Evolutionary conservation across 2,329 filamentous ascomycete genomes (phyloP), one percentile per base, ranked within the genome.

Genomic region (Madurella mycetomatis): DNA sequence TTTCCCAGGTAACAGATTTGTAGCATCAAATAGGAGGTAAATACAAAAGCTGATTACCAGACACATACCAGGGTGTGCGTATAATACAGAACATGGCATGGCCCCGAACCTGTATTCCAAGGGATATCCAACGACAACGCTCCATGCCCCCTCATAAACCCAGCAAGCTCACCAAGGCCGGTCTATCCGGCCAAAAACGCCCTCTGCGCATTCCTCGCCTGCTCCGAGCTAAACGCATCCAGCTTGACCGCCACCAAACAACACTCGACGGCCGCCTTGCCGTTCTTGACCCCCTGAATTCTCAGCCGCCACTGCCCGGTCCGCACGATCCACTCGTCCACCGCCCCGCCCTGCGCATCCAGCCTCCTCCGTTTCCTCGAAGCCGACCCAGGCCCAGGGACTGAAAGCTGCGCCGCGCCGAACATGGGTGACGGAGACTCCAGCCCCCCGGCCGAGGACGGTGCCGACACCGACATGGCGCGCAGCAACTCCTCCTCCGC

Each of bases 201-300:
- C 58, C 87, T 79, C 48, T 75, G 69, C 47, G 71, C 72, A 72
- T 95, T 95, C 59, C 88, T 79, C 11, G 78, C 78, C 57, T 77
- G 75, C 70, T 92, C 83, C 8, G 77, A 79, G 50, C 79, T 86
- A 62, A 84, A 80, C 0, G 85, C 87, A 61, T 95, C 87, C 25
- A 95, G 67, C 69, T 88, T 90, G 34, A 92, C 87, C 1, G 84
- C 88, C 15, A 87, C 77, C 47, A 95, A 77, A 18, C 90, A 78
- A 55, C 89, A 86, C 70, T 92, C 87, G 53, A 86, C 76, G 2
- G 75, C 74, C 39, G 73, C 75, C 64, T 78, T 82, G 47, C 78
- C 77, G 47, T 71, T 74, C 54, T 64, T 71, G 2, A 71, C 67
- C 13, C 69, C 69, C 65, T 87, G 84, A 30, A 95, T 82, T 41